These are phyloP conservation scores for Microascus cirrosus DNA, from an alignment of 2,329 filamentous ascomycete genomes.

Conservation along the genomic window DNA sequence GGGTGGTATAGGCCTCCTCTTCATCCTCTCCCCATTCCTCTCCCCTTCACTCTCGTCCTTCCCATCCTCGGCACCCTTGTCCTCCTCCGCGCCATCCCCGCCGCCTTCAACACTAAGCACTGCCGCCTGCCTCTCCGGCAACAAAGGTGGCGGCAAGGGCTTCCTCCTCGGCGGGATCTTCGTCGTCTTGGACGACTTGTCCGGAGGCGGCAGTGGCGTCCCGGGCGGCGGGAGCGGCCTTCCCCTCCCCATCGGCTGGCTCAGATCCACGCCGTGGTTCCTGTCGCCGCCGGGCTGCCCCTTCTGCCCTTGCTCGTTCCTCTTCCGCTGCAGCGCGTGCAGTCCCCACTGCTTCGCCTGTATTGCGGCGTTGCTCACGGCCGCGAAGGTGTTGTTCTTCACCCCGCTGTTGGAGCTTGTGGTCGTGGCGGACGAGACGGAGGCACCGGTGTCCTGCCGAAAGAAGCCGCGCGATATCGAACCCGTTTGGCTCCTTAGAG, in stretches of 20 bases:
- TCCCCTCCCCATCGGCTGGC: slow-evolving; percentile 70
- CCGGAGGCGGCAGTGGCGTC: slow-evolving; percentile 61
- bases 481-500: slow-evolving; percentile 26
- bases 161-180: slow-evolving; percentile 54
- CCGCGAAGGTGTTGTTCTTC: slow-evolving; percentile 31
- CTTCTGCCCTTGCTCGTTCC: slow-evolving; percentile 8
- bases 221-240: slow-evolving; percentile 74
- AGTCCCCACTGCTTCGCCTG: slow-evolving; percentile 49
- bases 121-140: neutral
- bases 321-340: slow-evolving; percentile 41
- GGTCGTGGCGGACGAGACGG: slow-evolving; percentile 21
- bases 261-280: slow-evolving; percentile 27
- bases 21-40: slow-evolving; percentile 1
- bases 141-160: slow-evolving; percentile 34
- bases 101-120: slow-evolving; percentile 8
- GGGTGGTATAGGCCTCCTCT: slow-evolving; percentile 11
- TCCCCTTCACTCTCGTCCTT: slow-evolving; percentile 13
- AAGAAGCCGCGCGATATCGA: slow-evolving; percentile 28
- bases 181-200: slow-evolving; percentile 46
- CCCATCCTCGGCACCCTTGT: slow-evolving; percentile 11
- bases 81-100: slow-evolving; percentile 8
- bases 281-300: neutral
- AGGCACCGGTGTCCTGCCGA: slow-evolving; percentile 23
- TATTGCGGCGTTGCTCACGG: slow-evolving; percentile 42
- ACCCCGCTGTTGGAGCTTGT: slow-evolving; percentile 11